A percentile compares a stretch with the other conserved stretches of the same genome.
These are phyloP conservation scores for Boletus coffeatus DNA, from an alignment of 1,284 basidiomycete genomes.

Conservation along the genomic window DNA sequence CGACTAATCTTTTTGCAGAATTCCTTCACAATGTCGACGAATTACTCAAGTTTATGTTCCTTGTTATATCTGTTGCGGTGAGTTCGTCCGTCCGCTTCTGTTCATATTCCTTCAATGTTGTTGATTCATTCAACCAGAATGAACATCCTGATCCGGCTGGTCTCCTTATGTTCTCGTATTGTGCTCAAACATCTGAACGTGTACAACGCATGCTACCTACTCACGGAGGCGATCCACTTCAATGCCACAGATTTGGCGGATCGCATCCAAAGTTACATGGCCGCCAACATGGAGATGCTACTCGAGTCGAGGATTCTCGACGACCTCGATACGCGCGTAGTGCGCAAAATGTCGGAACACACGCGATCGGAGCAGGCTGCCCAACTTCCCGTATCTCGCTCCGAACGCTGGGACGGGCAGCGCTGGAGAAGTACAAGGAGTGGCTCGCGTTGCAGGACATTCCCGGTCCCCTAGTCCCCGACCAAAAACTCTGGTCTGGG, in stretches of 20 bases:
- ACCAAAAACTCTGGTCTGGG: conserved; percentile 26
- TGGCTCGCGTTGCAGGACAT: conserved; percentile 85
- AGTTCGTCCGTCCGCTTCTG: conserved; percentile 25
- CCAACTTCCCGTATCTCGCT: conserved; percentile 65
- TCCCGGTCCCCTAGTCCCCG: conserved; percentile 57
- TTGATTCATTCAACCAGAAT: conserved; percentile 50
- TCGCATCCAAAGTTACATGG: conserved; percentile 78
- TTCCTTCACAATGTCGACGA: conserved; percentile 67
- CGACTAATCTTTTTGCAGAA: conserved; percentile 36
- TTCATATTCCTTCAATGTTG: not conserved
- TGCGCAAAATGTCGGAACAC: conserved; percentile 65
- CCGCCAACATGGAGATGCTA: conserved; percentile 83
- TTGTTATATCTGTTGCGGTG: conserved; percentile 82
- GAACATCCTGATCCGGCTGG: conserved; percentile 84
- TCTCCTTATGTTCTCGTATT: conserved; percentile 76
- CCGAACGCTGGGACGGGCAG: conserved; percentile 49
- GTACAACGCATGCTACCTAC: conserved; percentile 77
- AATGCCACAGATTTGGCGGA: conserved; percentile 68
- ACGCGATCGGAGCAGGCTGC: conserved; percentile 59
- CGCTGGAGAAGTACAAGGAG: conserved; percentile 62
- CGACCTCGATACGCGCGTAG: conserved; percentile 63
- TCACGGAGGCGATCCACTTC: conserved; percentile 80
- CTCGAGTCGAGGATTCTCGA: conserved; percentile 80
- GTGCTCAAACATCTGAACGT: conserved; percentile 70
- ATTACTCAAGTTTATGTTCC: conserved; percentile 83